Base-by-base conservation (phyloP, 73 alveolate species). In the Diophrys appendiculata region DNA sequence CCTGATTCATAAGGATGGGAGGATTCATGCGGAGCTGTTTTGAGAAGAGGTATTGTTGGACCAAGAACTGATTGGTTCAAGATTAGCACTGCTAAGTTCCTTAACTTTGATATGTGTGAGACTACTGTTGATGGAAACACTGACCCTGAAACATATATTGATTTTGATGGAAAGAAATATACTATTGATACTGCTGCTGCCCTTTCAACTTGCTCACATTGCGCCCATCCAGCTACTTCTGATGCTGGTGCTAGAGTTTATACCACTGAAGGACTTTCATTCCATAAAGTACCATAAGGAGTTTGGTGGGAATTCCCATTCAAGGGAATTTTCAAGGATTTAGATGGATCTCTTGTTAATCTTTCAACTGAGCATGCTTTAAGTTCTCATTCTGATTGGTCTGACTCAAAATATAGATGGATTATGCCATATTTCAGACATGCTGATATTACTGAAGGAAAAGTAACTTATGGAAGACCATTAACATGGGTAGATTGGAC, bases 141-240 rank as follows among this genome's bases (percentile, higher is more conserved):
- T n/a, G n/a, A n/a, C n/a, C n/a, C n/a, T n/a, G n/a, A n/a, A n/a
- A n/a, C n/a, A n/a, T n/a, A n/a, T n/a, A n/a, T n/a, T n/a, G n/a
- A n/a, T n/a, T n/a, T n/a, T n/a, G n/a, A n/a, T n/a, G n/a, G n/a
- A n/a, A n/a, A n/a, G n/a, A n/a, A n/a, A n/a, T n/a, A n/a, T n/a
- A n/a, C n/a, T n/a, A n/a, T n/a, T n/a, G 60, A 43, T 18, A 43
- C 60, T 43, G 60, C 60, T 43, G 82, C 83, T 30, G 92, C 92
- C 14, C 68, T 84, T 54, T 82, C 84, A 23, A 78, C 97, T 26
- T 91, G 97, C 83, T 91, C 97, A 24, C 92, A 88, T 55, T 88
- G 91, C 30, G 75, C 29, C 32, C 74, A 73, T 31, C 70, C 77
- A 23, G 83, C 81, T 3, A 1, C 81, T 0, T 64, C 84, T 26